These are phyloP conservation scores for Xylaria intraflava DNA, from an alignment of 495 filamentous ascomycete genomes.

Conservation along the genomic window DNA sequence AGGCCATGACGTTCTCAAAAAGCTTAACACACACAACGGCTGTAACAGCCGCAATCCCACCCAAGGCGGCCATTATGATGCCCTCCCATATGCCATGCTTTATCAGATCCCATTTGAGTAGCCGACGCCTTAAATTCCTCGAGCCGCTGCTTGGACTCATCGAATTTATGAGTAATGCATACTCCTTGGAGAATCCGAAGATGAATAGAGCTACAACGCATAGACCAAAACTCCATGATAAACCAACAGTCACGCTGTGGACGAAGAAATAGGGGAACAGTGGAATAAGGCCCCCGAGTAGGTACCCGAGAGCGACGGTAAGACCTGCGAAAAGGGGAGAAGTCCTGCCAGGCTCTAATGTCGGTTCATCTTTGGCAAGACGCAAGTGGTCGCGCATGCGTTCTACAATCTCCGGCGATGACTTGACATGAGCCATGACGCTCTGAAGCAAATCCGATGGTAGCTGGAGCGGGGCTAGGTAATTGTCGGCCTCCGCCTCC, in stretches of 20 bases:
- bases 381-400: slow-evolving; percentile 5
- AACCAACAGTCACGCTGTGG: slow-evolving; percentile 49
- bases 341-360: slow-evolving; percentile 6
- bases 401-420: slow-evolving; percentile 53
- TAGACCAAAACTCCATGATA: slow-evolving; percentile 62
- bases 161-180: slow-evolving; percentile 42
- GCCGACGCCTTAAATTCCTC: slow-evolving; percentile 23
- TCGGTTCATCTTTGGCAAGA: slow-evolving; percentile 1
- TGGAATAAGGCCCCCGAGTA: slow-evolving; percentile 66
- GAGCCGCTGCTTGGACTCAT: slow-evolving; percentile 20
- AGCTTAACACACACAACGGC: slow-evolving; percentile 60
- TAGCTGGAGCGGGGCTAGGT: slow-evolving; percentile 43
- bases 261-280: slow-evolving; percentile 75
- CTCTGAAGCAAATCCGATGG: slow-evolving; percentile 61
- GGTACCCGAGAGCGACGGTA: slow-evolving; percentile 62
- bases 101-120: slow-evolving; percentile 13
- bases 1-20: slow-evolving; percentile 37
- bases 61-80: slow-evolving; percentile 59
- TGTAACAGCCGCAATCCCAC: slow-evolving; percentile 57
- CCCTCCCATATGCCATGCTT: slow-evolving; percentile 35
- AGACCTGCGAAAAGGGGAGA: slow-evolving; percentile 34
- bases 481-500: slow-evolving; percentile 11
- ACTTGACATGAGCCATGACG: slow-evolving; percentile 57
- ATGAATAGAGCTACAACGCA: slow-evolving; percentile 64
- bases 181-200: slow-evolving; percentile 68